A percentile compares a stretch with the other conserved stretches of the same genome.
These are phyloP conservation scores for Talaromyces sp. DNA, from an alignment of 2,329 filamentous ascomycete species.

Conservation along the genomic window DNA sequence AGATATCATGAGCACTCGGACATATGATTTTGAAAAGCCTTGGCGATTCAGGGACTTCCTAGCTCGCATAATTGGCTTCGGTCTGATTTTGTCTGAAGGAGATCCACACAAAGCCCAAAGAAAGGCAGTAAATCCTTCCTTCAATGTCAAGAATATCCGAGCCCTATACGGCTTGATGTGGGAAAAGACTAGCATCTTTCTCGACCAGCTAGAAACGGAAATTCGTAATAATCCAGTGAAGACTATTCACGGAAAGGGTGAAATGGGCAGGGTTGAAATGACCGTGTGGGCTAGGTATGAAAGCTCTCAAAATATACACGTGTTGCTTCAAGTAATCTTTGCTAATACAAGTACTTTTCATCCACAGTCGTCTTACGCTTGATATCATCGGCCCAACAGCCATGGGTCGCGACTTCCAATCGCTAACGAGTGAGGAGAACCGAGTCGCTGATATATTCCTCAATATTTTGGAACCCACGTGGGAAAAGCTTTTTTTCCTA, in stretches of 20 bases:
- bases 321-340: neutral
- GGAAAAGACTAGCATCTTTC: neutral
- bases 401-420: neutral
- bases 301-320: neutral
- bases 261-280: conserved; percentile 6
- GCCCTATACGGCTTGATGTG: neutral
- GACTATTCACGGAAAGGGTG: conserved; percentile 16
- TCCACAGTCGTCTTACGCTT: neutral
- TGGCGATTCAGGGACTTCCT: neutral
- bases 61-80: neutral
- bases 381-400: neutral
- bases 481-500: conserved; percentile 4
- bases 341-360: neutral
- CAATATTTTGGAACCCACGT: conserved; percentile 45
- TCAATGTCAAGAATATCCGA: neutral
- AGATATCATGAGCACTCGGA: neutral
- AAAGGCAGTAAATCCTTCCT: neutral
- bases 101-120: neutral
- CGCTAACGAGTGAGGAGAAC: neutral
- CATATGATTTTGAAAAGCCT: neutral
- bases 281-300: conserved; percentile 1
- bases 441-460: conserved; percentile 16
- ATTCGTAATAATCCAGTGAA: conserved; percentile 20
- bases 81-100: neutral
- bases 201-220: neutral